These are phyloP conservation scores for Xylaria longipes DNA, from an alignment of 495 filamentous ascomycete genomes.

Conservation along the genomic window DNA sequence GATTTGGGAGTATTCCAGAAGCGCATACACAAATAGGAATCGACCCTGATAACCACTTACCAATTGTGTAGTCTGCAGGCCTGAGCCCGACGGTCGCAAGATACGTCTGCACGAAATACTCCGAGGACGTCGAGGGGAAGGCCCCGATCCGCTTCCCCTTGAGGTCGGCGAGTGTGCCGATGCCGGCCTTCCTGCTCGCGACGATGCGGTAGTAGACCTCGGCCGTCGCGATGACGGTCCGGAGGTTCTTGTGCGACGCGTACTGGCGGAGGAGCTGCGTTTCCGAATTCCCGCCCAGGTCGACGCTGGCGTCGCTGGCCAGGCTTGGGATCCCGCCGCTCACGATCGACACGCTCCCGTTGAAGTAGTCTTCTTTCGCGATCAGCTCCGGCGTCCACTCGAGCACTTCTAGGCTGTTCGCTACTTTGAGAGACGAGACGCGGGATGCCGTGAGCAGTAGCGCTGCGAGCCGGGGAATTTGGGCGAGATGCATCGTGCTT, in stretches of 20 bases:
- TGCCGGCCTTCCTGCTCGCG: conserved; percentile 45
- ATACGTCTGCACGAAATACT: conserved; percentile 48
- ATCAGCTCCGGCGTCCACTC: conserved; percentile 43
- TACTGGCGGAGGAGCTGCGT: conserved; percentile 51
- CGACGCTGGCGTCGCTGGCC: conserved; percentile 33
- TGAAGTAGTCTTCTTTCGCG: conserved; percentile 41
- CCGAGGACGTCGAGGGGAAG: conserved; percentile 45
- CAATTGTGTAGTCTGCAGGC: conserved; percentile 41
- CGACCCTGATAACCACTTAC: conserved; percentile 10
- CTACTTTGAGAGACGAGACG: conserved; percentile 36
- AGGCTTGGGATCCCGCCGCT: conserved; percentile 44
- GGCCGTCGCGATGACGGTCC: conserved; percentile 48
- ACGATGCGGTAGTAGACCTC: conserved; percentile 52
- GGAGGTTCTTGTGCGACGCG: conserved; percentile 46
- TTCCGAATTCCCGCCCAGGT: conserved; percentile 51
- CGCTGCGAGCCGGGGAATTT: background rate
- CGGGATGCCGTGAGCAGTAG: background rate
- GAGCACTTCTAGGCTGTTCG: conserved; percentile 34
- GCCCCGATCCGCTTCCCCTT: conserved; percentile 54
- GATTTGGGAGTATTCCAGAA: background rate
- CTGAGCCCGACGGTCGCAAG: conserved; percentile 43
- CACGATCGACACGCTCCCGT: conserved; percentile 34
- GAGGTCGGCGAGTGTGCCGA: conserved; percentile 44
- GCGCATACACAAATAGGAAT: background rate
- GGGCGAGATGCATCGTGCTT: conserved; percentile 1